Evolutionary conservation across 2,329 filamentous ascomycete genomes (phyloP).

Genomic region (Calonectria multiphialidica): DNA sequence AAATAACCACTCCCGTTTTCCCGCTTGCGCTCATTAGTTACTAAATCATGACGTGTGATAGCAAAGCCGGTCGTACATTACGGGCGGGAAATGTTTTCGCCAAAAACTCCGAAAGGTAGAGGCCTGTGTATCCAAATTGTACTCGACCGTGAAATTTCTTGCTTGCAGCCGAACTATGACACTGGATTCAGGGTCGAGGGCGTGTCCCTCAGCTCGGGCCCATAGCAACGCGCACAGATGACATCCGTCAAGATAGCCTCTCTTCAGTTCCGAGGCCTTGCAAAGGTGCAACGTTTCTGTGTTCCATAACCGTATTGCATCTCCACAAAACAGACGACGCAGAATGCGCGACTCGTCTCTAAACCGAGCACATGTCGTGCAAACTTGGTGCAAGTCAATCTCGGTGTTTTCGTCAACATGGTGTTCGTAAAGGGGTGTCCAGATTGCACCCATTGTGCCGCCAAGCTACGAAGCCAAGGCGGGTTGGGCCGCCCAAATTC

Average conservation of each 20-base stretch:
- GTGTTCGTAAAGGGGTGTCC: slow-evolving; percentile 5
- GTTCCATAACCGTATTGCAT: background rate
- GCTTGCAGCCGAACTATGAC: background rate
- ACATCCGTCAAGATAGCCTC: slow-evolving; percentile 5
- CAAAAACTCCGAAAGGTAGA: background rate
- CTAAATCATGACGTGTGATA: background rate
- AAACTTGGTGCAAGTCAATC: slow-evolving; percentile 9
- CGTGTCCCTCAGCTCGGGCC: slow-evolving; percentile 1
- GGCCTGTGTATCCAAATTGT: background rate
- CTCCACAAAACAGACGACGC: background rate
- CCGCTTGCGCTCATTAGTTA: background rate
- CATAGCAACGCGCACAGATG: slow-evolving; percentile 15
- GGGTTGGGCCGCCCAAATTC: background rate
- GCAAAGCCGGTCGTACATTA: background rate
- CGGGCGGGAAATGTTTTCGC: background rate
- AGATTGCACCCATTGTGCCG: background rate
- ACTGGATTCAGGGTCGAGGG: background rate
- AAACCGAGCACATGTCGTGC: background rate
- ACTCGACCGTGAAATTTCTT: background rate
- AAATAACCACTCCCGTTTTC: background rate
- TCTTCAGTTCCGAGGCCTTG: background rate
- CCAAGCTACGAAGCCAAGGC: background rate
- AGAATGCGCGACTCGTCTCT: background rate
- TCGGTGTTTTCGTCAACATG: background rate
- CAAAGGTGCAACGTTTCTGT: slow-evolving; percentile 1